Evolutionary conservation across 2,329 filamentous ascomycete genomes (phyloP), one percentile per base, ranked within the genome.

Genomic region (Nemania sp.): DNA sequence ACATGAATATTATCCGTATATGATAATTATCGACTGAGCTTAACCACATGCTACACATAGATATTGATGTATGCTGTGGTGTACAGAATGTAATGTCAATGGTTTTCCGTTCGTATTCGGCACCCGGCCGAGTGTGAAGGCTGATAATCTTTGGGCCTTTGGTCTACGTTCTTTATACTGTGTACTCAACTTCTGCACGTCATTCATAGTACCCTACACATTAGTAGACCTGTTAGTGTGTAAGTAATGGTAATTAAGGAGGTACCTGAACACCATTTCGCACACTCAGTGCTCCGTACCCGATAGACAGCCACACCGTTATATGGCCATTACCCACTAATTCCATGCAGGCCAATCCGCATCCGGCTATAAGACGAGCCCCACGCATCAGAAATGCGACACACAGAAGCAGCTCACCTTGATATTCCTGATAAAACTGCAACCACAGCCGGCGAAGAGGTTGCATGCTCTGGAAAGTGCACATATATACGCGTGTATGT

Each of bases 131-230:
- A 41, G 44, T 44, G 36, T 22, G n/a, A 49, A 49, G 20, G 52
- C 45, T 31, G 22, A n/a, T n/a, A n/a, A n/a, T n/a, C n/a, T n/a
- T n/a, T n/a, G n/a, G n/a, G n/a, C n/a, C n/a, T n/a, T n/a, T n/a
- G n/a, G n/a, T n/a, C n/a, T n/a, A n/a, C n/a, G n/a, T n/a, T n/a
- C n/a, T n/a, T n/a, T 19, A 3, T 22, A 44, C 24, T 31, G 17
- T 43, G 19, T 24, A 36, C 46, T 52, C n/a, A 56, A 49, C 34
- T 34, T 39, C 44, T 57, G 54, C 54, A 57, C 54, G 54, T 57
- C 54, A 57, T 57, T 46, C 46, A 55, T 43, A 51, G 47, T 48
- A 31, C 8, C 40, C n/a, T n/a, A n/a, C n/a, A n/a, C n/a, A n/a
- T n/a, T n/a, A n/a, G n/a, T n/a, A n/a, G n/a, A n/a, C n/a, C n/a